Conservation (phyloP, 2,329 filamentous ascomycete genomes). For the Trichoderma cornu-damae region DNA sequence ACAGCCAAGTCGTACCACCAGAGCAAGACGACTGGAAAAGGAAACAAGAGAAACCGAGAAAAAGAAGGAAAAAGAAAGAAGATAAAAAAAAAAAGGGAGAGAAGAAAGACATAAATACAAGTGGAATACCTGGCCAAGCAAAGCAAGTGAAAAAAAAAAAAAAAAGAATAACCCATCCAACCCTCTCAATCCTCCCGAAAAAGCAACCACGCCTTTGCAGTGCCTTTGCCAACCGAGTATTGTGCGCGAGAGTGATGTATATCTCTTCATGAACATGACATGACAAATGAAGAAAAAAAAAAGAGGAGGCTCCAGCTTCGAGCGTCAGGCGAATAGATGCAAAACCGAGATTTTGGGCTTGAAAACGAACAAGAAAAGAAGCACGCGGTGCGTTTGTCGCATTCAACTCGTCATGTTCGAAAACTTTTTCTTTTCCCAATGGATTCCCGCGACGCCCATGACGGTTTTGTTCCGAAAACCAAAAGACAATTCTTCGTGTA, state of each 20-base stretch:
- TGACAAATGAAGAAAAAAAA: slow-evolving; percentile 3
- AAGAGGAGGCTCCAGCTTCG: background rate
- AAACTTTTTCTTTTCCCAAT: background rate
- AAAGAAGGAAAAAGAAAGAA: background rate
- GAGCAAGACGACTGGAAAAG: background rate
- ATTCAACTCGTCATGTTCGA: slow-evolving; percentile 5
- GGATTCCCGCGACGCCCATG: slow-evolving; percentile 8
- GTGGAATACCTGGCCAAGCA: slow-evolving; percentile 3
- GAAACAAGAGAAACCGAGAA: background rate
- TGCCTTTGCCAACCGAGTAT: background rate
- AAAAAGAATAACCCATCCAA: background rate
- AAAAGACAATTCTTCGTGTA: slow-evolving; percentile 5
- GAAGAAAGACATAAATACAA: background rate
- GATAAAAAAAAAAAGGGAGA: background rate
- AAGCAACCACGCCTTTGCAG: background rate
- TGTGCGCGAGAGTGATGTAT: slow-evolving; percentile 4
- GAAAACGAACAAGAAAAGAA: background rate
- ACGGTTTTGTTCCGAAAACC: background rate
- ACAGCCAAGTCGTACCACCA: background rate
- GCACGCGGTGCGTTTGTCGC: slow-evolving; percentile 7
- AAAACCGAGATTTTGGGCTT: background rate
- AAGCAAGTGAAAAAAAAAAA: background rate
- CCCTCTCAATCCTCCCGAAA: background rate
- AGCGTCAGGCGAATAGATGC: background rate
- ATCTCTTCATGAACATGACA: slow-evolving; percentile 15